A percentile compares a stretch with the other conserved stretches of the same genome.
These are phyloP conservation scores for Lentinus tigrinus DNA, from an alignment of 768 basidiomycete genomes.

Conservation along the genomic window DNA sequence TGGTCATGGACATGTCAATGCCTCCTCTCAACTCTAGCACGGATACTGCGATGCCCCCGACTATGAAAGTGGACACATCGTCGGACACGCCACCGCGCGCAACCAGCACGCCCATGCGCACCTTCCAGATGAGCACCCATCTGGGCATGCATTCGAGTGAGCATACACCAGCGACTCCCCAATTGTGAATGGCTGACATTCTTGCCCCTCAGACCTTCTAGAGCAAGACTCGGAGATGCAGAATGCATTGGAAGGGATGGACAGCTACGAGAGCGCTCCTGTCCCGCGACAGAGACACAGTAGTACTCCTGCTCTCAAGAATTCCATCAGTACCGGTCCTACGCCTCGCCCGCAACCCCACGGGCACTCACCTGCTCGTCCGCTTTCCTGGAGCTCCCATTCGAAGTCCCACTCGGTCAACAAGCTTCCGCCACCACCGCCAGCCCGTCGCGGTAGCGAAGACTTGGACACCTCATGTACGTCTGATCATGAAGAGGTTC, in stretches of 20 bases:
- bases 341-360: conserved; percentile 7
- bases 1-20: conserved; percentile 23
- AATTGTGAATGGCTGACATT: not conserved
- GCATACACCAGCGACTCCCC: not conserved
- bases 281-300: conserved; percentile 3
- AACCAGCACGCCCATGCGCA: conserved; percentile 53
- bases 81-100: conserved; percentile 46
- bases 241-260: conserved; percentile 53
- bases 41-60: conserved; percentile 39
- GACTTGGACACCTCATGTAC: conserved; percentile 20
- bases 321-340: not conserved
- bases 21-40: conserved; percentile 30
- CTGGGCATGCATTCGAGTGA: conserved; percentile 55
- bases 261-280: conserved; percentile 48
- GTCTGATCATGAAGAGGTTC: not conserved
- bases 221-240: conserved; percentile 76
- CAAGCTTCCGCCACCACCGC: conserved; percentile 17
- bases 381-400: conserved; percentile 24
- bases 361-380: conserved; percentile 12
- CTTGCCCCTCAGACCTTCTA: conserved; percentile 48
- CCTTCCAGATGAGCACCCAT: conserved; percentile 54
- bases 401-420: conserved; percentile 25
- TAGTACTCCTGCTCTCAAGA: conserved; percentile 5
- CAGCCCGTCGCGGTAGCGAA: conserved; percentile 19
- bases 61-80: conserved; percentile 32